A percentile compares a stretch with the other conserved stretches of the same genome.
Conservation (phyloP, 2,329 filamentous ascomycete species). For the Allantophomopsis lycopodina region DNA sequence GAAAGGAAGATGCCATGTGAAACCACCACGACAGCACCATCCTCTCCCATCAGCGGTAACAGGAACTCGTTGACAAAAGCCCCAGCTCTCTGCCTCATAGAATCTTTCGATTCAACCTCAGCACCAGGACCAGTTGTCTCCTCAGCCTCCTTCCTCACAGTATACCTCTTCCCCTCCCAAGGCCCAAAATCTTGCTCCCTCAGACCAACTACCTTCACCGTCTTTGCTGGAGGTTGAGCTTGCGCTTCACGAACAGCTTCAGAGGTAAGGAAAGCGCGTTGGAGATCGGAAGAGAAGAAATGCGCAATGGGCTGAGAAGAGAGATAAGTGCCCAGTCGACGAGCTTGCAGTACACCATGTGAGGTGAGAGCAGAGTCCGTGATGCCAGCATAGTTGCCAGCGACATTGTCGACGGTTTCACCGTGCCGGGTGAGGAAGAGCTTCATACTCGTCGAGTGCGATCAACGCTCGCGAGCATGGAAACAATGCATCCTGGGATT, state of each 20-base stretch:
- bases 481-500: no score
- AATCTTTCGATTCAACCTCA: conserved; percentile 53
- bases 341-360: conserved; percentile 71
- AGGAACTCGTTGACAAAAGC: conserved; percentile 54
- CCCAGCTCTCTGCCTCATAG: conserved; percentile 50
- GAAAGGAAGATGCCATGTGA: conserved; percentile 75
- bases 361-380: conserved; percentile 71
- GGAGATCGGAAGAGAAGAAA: conserved; percentile 70
- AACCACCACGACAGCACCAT: conserved; percentile 48
- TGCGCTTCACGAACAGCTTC: conserved; percentile 48
- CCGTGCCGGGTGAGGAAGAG: conserved; percentile 75
- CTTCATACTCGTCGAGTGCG: conserved; percentile 27
- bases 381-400: conserved; percentile 63
- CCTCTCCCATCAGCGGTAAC: conserved; percentile 34
- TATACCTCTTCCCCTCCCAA: conserved; percentile 50
- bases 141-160: conserved; percentile 21
- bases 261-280: conserved; percentile 61
- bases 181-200: conserved; percentile 65
- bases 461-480: no score
- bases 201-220: conserved; percentile 26
- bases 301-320: conserved; percentile 46
- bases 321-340: conserved; percentile 53
- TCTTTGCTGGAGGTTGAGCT: conserved; percentile 4
- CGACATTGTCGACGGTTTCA: conserved; percentile 84
- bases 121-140: conserved; percentile 21